A percentile compares a stretch with the other conserved stretches of the same genome.
These are phyloP conservation scores for Hypericum perforatum DNA, from an alignment of 345 rosid species.

Conservation along the genomic window DNA sequence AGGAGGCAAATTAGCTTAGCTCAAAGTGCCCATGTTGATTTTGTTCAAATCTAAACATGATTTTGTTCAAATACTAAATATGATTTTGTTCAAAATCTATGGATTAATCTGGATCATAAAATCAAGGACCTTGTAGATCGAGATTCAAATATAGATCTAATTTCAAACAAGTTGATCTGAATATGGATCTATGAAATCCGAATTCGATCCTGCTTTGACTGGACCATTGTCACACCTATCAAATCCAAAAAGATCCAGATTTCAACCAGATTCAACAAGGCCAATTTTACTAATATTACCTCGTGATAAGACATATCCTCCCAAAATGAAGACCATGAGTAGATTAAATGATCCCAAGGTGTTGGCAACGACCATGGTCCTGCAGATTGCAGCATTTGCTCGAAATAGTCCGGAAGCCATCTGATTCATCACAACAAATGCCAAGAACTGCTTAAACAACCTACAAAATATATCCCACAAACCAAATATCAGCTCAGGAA, in stretches of 20 bases:
- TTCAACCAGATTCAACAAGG: neutral
- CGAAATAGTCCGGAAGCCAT: slow-evolving; percentile 16
- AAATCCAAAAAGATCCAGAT: no score
- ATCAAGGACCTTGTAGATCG: no score
- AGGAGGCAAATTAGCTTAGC: neutral
- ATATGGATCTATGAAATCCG: no score
- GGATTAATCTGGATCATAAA: no score
- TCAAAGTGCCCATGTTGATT: neutral
- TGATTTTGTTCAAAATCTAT: no score
- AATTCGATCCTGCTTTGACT: no score
- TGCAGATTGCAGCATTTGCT: slow-evolving; percentile 7
- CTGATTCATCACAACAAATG: slow-evolving; percentile 7
- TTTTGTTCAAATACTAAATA: no score
- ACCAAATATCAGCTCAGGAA: neutral
- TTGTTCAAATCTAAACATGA: no score
- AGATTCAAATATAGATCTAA: no score
- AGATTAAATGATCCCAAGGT: slow-evolving; percentile 10
- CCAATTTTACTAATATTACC: neutral
- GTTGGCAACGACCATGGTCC: slow-evolving; percentile 11
- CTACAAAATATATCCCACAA: neutral
- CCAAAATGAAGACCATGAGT: neutral
- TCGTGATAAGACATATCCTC: slow-evolving; percentile 14
- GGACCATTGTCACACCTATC: no score
- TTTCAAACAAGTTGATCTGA: no score
- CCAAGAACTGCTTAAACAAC: slow-evolving; percentile 10